Evolutionary conservation across 2,329 filamentous ascomycete species (phyloP), one percentile per base, ranked within the genome.

Genomic region (Sarocladium oryzae): DNA sequence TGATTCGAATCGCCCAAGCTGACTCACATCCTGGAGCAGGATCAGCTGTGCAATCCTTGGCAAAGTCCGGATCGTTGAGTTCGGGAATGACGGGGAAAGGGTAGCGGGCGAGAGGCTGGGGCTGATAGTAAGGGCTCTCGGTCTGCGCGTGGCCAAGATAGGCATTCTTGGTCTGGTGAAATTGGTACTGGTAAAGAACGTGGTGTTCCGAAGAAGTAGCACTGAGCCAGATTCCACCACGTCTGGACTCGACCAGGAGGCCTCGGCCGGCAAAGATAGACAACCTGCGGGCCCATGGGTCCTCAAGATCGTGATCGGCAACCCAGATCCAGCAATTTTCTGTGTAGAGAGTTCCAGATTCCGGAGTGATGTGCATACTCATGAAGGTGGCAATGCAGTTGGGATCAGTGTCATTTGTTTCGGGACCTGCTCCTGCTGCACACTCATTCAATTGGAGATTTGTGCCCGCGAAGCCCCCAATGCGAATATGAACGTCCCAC

Each of bases 401-500:
- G 16, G 59, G 38, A 51, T 57, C 62, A 60, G 61, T 50, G 2
- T 51, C 33, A 8, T 59, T 55, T 6, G 55, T 51, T 4, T 32
- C 2, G 10, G 72, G 62, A 43, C 70, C 63, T 11, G 56, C 49
- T 65, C n/a, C 7, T 5, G 85, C 88, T 53, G 75, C 68, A 64
- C 88, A 93, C 51, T 81, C 79, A 53, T 81, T 75, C 11, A 81
- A 77, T 63, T 87, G 82, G 7, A 89, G 75, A 36, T 83, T 71
- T 15, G 86, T 88, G 32, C 86, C 86, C 1, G 82, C 79, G 49
- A 81, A 82, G 2, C 87, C 88, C 56, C 86, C 87, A 49, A 91
- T 77, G 56, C 88, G 83, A 61, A 86, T 80, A 66, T 92, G 87
- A 10, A 86, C 79, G 61, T 91, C 88, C 87, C 87, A 92, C 66